Base-by-base conservation (phyloP, 2,329 filamentous ascomycete species). In the Fusarium nematophilum region DNA sequence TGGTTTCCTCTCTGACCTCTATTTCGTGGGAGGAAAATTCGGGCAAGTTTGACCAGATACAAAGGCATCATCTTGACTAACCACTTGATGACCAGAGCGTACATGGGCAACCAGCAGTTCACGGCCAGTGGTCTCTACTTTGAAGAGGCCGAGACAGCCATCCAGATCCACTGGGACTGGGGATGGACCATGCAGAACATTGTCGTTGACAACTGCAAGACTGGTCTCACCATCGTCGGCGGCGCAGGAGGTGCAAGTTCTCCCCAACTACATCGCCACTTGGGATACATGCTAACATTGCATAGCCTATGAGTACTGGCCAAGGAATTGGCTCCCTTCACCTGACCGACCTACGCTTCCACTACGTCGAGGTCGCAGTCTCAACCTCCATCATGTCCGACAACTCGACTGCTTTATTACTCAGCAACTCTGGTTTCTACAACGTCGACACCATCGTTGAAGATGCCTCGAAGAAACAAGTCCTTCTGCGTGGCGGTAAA, bases 111-210 rank as follows among this genome's bases (percentile, higher is more conserved):
- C 68, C 86, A 88, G 67, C 89, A 92, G 70, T 91, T 90, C 69
- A 90, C 87, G 3, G 86, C 86, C 59, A 81, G 86, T 36, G 89
- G 90, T 71, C 63, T 91, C 44, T 83, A 79, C 13, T 91, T 91
- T 76, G 86, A 86, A 62, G 44, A 54, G 78, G 81, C 69, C 87
- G 86, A 85, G 60, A 90, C 87, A 7, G 83, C 85, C 40, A 84
- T 91, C 46, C 86, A 83, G 69, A 84, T 90, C 75, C 83, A 88
- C 62, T 92, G 90, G 89, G 84, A 90, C 73, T 92, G 89, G 89
- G 84, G 85, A 23, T 92, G 87, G 86, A 87, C 84, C 86, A 88
- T 90, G 78, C 88, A 90, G 74, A 84, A 83, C 21, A 72, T 90
- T 29, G 78, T 73, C 21, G 83, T 90, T 72, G 81, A 84, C 69